Base-by-base conservation (phyloP, 352 stramenopile genomes). In the Pythium aquatile region DNA sequence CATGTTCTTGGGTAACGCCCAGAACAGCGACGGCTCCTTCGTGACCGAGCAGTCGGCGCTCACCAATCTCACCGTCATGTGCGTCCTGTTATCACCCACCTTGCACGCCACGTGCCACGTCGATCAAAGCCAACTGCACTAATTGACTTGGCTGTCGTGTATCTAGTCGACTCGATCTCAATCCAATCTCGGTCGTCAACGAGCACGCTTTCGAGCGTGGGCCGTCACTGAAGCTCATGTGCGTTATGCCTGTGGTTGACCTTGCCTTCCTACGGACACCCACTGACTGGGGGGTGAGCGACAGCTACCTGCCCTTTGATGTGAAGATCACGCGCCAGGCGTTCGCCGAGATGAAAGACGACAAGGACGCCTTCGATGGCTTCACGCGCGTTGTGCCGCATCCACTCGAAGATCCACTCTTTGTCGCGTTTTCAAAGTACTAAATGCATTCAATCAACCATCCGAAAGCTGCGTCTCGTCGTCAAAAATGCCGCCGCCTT, bases 291-390 rank as follows among this genome's bases (percentile, higher is more conserved):
- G 14, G 3, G 37, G 26, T 57, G 14, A 20, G 56, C 28, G 11
- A 2, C 58, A 87, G 84, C 16, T 91, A 91, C 42, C 66, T 92
- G 56, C 85, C 83, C 13, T 90, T 89, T 47, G 78, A 90, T 44
- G 68, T 88, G 28, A 82, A 85, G 63, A 88, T 94, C 52, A 80
- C 91, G 73, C 81, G 80, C 37, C 78, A 90, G 65, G 71, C 81
- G 14, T 83, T 94, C 33, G 82, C 79, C 2, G 78, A 92, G 58
- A 88, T 89, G 78, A 89, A 88, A 58, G 85, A 74, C 44, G 83
- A 91, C 60, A 90, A 85, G 32, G 59, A 59, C 26, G 72, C 78
- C 3, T 91, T 92, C 61, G 71, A 89, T 37, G 83, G 83, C 42
- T 94, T 77, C 59, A 67, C 72, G 10, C 78, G 83, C 35, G 79